Conservation (phyloP, 176 grass and related monocot genomes). For the Alloteropsis semialata region DNA sequence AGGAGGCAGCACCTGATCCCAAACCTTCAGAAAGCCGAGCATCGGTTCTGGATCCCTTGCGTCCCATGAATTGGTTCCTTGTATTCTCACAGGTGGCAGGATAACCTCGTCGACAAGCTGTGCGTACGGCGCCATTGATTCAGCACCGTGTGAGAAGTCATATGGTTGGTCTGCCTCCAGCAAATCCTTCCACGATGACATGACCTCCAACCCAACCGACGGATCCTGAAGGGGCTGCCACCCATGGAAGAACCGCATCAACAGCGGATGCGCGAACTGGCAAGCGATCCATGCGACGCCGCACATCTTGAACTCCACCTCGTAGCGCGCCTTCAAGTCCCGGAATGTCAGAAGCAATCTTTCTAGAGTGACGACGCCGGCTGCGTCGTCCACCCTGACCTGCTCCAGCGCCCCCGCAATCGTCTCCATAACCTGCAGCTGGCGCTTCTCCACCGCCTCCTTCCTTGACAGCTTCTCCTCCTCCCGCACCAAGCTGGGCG, state of each 20-base stretch:
- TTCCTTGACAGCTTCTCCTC: constrained; percentile 39
- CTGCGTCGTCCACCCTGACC: constrained; percentile 40
- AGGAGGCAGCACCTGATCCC: constrained; percentile 49
- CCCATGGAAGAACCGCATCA: constrained; percentile 53
- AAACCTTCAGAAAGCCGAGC: constrained; percentile 49
- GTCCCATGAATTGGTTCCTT: constrained; percentile 65
- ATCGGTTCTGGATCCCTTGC: constrained; percentile 73
- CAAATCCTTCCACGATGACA: constrained; percentile 59
- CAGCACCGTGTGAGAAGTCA: constrained; percentile 47
- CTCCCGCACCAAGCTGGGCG: constrained; percentile 44
- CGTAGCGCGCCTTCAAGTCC: constrained; percentile 42
- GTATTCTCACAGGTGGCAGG: constrained; percentile 49
- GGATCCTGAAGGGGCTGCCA: constrained; percentile 73
- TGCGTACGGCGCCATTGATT: constrained; percentile 42
- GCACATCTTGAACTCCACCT: constrained; percentile 61
- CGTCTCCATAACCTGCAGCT: constrained; percentile 53
- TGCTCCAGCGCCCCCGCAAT: constrained; percentile 48
- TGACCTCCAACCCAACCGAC: constrained; percentile 37
- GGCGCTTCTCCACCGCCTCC: constrained; percentile 37
- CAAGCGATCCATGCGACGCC: constrained; percentile 57
- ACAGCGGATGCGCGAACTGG: constrained; percentile 46
- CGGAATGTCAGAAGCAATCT: constrained; percentile 40
- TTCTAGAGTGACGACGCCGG: constrained; percentile 42
- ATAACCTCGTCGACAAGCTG: constrained; percentile 62
- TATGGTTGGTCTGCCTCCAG: constrained; percentile 57